Conservation (phyloP, 1,139 yeast genomes). For the Maudiozyma humilis region DNA sequence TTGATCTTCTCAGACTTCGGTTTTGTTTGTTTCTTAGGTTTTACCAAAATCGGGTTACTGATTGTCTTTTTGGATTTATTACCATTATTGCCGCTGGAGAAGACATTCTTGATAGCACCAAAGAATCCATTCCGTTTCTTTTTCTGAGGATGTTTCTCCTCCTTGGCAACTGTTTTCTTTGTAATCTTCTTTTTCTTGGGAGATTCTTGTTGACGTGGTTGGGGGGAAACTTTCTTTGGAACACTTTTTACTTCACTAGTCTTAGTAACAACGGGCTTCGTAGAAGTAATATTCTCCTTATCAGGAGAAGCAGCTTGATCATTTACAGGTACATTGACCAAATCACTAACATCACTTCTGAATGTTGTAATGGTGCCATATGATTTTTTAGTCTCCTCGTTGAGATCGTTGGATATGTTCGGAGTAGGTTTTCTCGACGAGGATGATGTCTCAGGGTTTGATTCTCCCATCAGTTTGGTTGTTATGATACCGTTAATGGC, state of each 20-base stretch:
- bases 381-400: conserved; percentile 18
- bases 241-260: background rate
- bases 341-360: conserved; percentile 26
- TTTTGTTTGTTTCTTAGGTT: conserved; percentile 2
- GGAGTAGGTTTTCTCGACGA: background rate
- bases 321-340: conserved; percentile 8
- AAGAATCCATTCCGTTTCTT: conserved; percentile 14
- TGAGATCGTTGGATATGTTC: conserved; percentile 1
- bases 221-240: background rate
- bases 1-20: background rate
- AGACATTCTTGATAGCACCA: conserved; percentile 14
- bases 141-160: background rate
- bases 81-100: conserved; percentile 14
- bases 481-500: conserved; percentile 14
- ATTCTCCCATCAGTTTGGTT: conserved; percentile 6
- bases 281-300: background rate
- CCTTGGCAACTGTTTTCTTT: background rate
- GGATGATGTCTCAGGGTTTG: background rate
- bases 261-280: background rate
- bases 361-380: conserved; percentile 29
- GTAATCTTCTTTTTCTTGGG: background rate
- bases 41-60: conserved; percentile 7
- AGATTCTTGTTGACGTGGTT: background rate
- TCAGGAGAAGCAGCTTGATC: background rate
- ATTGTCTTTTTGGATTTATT: conserved; percentile 7